Evolutionary conservation across 805 yeast species (phyloP), one percentile per base, ranked within the genome.

Genomic region (Helenozyma rhizophorensis): DNA sequence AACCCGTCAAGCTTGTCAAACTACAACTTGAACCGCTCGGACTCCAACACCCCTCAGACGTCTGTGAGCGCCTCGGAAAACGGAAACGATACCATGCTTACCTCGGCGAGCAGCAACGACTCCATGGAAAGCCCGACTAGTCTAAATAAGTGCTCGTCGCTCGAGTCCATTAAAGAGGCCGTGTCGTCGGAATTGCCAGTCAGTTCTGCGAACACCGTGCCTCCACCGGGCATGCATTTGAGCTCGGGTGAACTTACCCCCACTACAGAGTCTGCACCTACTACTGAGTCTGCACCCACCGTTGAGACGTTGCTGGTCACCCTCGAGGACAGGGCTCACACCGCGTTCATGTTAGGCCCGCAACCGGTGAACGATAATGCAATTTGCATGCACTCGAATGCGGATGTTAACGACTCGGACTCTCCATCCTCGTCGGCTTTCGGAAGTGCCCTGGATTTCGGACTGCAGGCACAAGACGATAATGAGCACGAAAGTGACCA

Each of bases 21-120:
- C 34, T 52, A 45, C 30, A 49, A 43, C 27, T 32, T 51, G 25
- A 50, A 41, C 33, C 40, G 54, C 15, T 46, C 58, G 8, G 36
- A 45, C 15, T 45, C 58, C 3, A 57, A 51, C 26, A 59, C 65
- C 3, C 64, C 65, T 3, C 55, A 55, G 12, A 58, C 65, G 2
- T 54, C 61, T 2, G 51, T 59, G 15, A 37, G 42, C n/a, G 43
- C 41, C 13, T 34, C 41, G 4, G 50, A 45, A 14, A 26, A 23
- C 14, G 37, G 31, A 4, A 26, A 27, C 16, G 48, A 44, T 16
- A 15, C 13, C 7, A 34, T 25, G 15, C 25, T 27, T 12, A 30
- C 32, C 14, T 16, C 36, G 18, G 36, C 30, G 28, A 35, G 29
- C 30, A 39, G 31, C 23, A 23, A 33, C 4, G 41, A 34, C 12